A percentile compares a stretch with the other conserved stretches of the same genome.
phyloP scores from a whole-genome alignment of 2,329 filamentous ascomycete species.

The Pseudopyricularia cyperi region DNA sequence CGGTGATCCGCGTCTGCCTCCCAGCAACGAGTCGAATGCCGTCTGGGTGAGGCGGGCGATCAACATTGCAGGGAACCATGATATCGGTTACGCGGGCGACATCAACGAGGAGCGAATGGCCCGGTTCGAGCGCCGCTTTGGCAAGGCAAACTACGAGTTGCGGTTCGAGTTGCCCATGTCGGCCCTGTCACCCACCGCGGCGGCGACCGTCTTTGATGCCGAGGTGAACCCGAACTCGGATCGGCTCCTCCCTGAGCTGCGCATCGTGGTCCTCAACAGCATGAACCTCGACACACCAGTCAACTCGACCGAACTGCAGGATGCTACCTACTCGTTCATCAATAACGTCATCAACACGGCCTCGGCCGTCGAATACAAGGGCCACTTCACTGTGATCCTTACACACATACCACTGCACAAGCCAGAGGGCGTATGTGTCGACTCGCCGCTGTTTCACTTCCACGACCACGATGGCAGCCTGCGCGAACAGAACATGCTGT shows the following conservation, averaged over 20 bases:
- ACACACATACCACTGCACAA: conserved; percentile 93
- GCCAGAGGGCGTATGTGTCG: conserved; percentile 65
- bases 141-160: conserved; percentile 82
- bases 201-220: conserved; percentile 27
- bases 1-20: conserved; percentile 7
- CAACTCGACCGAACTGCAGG: conserved; percentile 51
- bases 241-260: conserved; percentile 52
- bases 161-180: conserved; percentile 49
- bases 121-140: conserved; percentile 76
- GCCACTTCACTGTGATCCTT: conserved; percentile 68
- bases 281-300: conserved; percentile 89
- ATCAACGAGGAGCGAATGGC: conserved; percentile 61
- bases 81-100: conserved; percentile 92
- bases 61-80: conserved; percentile 89
- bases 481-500: conserved; percentile 85
- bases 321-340: conserved; percentile 65
- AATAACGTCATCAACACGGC: conserved; percentile 54
- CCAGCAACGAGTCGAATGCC: conserved; percentile 28
- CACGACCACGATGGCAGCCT: conserved; percentile 56
- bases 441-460: conserved; percentile 73
- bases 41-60: conserved; percentile 68
- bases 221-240: conserved; percentile 30
- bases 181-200: conserved; percentile 19
- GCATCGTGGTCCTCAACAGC: conserved; percentile 77
- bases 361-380: conserved; percentile 44